Evolutionary conservation across 2,329 filamentous ascomycete species (phyloP), one percentile per base, ranked within the genome.

Genomic region (Neocucurbitaria cava): DNA sequence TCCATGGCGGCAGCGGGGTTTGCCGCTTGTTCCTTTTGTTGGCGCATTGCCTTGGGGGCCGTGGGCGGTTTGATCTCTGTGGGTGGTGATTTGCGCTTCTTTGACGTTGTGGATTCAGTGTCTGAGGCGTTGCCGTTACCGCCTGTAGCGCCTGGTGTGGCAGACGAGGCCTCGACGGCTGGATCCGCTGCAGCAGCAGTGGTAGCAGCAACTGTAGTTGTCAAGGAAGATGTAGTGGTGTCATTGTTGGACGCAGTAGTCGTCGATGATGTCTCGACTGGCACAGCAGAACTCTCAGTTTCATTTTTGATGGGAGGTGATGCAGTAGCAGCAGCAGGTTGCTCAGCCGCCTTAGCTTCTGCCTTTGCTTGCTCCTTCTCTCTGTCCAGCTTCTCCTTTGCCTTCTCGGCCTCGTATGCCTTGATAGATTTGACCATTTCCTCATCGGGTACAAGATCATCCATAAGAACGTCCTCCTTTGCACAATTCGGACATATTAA

Each of bases 401-500:
- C 70, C 64, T 80, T 81, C 59, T 86, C 84, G 28, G 81, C 79
- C 67, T 87, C 81, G 71, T 89, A 97, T 35, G 85, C 85, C 78
- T 91, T 90, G 62, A 96, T 91, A 77, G 90, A 93, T 68, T 85
- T 82, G 61, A 87, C 85, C 58, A 87, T 85, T 65, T 95, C 91
- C 63, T 91, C 89, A 78, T 98, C 92, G 35, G 64, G 40, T 50
- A 68, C 54, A 66, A 99, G 85, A 78, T 96, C 90, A 83, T 97
- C 94, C 79, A 98, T 90, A 70, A 97, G 83, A 62, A 97, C 91
- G 71, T 91, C 91, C 75, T 96, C 92, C 60, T 89, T 90, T 78
- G 91, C 87, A 82, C 95, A 99, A 66, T 88, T 89, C 62, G 95
- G 95, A 78, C 95, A 99, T 78, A 93, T 84, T 79, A 99, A 92